A percentile compares a stretch with the other conserved stretches of the same genome.
phyloP scores from a whole-genome alignment of 2,329 filamentous ascomycete genomes.

The Colletotrichum sp. region DNA sequence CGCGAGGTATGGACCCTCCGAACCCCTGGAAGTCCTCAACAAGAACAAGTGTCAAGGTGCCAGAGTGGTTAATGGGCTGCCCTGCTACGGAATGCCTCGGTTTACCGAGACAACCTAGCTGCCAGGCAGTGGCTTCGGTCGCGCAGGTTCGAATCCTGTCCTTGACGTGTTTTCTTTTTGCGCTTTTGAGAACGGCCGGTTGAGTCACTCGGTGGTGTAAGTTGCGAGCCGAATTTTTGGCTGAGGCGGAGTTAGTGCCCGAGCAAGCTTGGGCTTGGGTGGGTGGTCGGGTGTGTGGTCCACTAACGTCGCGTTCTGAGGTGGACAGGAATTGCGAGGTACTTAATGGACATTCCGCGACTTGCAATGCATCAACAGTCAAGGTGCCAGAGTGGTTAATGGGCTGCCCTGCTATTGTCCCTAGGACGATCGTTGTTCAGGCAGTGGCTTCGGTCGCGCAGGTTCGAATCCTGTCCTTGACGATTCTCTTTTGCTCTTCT shows the following conservation, averaged over 20 bases:
- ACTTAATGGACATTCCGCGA: background rate
- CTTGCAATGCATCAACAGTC: accelerated
- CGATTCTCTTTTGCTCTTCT: background rate
- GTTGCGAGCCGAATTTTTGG: background rate
- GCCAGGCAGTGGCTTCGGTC: conserved; percentile 22
- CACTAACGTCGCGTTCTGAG: background rate
- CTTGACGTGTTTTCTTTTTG: conserved; percentile 1
- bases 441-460: conserved; percentile 12
- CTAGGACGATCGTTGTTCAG: background rate
- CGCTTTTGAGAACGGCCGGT: background rate
- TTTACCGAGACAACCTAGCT: background rate
- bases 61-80: conserved; percentile 23
- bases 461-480: conserved; percentile 10
- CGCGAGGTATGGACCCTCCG: background rate
- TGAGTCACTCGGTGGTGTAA: background rate
- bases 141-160: conserved; percentile 22
- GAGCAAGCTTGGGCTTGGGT: too few relatives aligned
- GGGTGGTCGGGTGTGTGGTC: too few relatives aligned
- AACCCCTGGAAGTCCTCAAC: background rate
- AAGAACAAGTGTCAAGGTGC: conserved; percentile 7
- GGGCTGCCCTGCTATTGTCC: conserved; percentile 3
- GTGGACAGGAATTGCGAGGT: background rate
- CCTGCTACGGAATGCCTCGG: conserved; percentile 4
- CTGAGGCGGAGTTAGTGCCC: background rate
- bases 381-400: conserved; percentile 14